Percentiles rank a stretch among this genome's conserved stretches.
Conservation (phyloP, 1,284 basidiomycete species). For the Malassezia obtusa region DNA sequence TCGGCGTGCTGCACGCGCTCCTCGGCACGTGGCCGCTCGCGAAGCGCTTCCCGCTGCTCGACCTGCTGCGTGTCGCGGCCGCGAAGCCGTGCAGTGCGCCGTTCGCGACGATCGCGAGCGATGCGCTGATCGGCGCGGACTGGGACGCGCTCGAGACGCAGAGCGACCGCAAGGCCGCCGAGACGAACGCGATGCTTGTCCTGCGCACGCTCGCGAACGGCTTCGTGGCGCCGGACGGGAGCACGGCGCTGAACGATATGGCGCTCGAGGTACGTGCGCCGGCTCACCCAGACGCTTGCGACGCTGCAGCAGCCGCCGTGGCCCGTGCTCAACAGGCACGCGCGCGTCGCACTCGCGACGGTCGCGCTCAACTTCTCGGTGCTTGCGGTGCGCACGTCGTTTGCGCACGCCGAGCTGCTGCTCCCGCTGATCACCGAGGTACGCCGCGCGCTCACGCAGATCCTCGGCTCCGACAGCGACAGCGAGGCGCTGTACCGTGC, state of each 20-base stretch:
- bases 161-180: constrained; percentile 56
- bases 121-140: constrained; percentile 61
- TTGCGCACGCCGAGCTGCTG: constrained; percentile 17
- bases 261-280: constrained; percentile 49
- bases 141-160: constrained; percentile 56
- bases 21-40: constrained; percentile 69
- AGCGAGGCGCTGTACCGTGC: constrained; percentile 74
- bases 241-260: constrained; percentile 33
- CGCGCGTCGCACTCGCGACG: constrained; percentile 64
- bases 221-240: constrained; percentile 51
- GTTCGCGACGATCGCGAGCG: constrained; percentile 56
- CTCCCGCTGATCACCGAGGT: constrained; percentile 27
- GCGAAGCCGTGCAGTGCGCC: constrained; percentile 54
- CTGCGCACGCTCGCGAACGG: constrained; percentile 72
- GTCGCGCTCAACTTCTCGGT: constrained; percentile 59
- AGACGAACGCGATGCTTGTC: constrained; percentile 77
- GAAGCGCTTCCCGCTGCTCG: constrained; percentile 80
- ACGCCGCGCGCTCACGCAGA: neutral
- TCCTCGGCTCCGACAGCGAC: constrained; percentile 52
- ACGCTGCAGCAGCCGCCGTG: constrained; percentile 26
- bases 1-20: constrained; percentile 49
- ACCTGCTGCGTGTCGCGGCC: constrained; percentile 69
- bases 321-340: constrained; percentile 57
- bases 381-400: constrained; percentile 2
- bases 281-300: constrained; percentile 13